Evolutionary conservation across 345 rosid species (phyloP).

Genomic region (Erucastrum elatum): DNA sequence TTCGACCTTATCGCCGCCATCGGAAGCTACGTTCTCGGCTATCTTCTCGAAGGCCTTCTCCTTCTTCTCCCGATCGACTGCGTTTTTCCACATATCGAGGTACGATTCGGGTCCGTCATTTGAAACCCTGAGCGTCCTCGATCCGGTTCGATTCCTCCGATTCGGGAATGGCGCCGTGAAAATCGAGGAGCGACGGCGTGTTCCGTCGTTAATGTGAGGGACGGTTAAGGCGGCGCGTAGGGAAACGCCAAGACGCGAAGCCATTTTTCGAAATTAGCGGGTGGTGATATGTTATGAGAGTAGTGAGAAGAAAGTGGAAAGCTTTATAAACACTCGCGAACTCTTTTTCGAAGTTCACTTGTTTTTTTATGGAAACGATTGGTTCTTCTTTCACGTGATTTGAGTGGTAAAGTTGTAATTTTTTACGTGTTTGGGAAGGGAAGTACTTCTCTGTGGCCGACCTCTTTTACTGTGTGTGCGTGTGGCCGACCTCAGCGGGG

Average conservation of each 20-base stretch:
- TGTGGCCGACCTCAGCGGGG: not conserved
- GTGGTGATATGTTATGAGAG: not conserved
- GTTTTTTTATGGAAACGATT: not conserved
- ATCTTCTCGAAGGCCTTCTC: not conserved
- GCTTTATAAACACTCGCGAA: not conserved
- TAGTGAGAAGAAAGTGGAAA: not conserved
- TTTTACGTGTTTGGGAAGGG: not conserved
- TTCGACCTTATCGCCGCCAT: not conserved
- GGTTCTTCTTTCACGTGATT: not conserved
- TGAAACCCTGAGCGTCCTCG: not conserved
- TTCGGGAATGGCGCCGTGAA: not conserved
- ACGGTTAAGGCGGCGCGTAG: not conserved
- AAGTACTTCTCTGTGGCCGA: not conserved
- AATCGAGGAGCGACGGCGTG: not conserved
- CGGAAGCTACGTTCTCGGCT: not conserved
- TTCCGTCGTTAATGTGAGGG: not conserved
- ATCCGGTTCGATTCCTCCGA: not conserved
- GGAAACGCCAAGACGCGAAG: not conserved
- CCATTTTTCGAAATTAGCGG: not conserved
- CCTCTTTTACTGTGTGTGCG: not conserved
- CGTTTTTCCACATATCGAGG: not conserved
- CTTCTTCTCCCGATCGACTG: not conserved
- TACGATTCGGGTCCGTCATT: not conserved
- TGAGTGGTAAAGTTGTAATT: not conserved
- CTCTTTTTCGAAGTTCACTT: not conserved